Conservation (phyloP, 257 asterid genomes). For the Nicotiana attenuata region DNA sequence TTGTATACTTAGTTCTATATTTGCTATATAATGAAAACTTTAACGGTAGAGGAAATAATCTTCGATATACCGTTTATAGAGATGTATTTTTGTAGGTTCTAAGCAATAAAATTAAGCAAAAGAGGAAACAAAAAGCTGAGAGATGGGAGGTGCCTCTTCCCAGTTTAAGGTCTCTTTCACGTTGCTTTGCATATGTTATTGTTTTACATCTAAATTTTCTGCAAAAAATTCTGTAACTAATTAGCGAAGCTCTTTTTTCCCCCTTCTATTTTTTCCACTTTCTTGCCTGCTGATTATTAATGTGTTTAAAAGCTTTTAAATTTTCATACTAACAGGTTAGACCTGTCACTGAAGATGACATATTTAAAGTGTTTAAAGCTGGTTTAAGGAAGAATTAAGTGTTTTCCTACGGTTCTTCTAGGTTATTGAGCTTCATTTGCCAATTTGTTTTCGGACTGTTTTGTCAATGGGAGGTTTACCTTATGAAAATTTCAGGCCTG, state of each 20-base stretch:
- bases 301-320: background rate
- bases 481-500: background rate
- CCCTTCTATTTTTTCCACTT: too few species aligned
- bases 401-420: background rate
- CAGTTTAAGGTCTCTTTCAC: too few species aligned
- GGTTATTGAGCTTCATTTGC: background rate
- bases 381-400: background rate
- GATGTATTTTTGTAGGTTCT: background rate
- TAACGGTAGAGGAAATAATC: background rate
- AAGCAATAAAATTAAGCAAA: background rate
- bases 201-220: too few species aligned
- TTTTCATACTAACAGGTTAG: background rate
- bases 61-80: too few species aligned
- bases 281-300: background rate
- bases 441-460: background rate
- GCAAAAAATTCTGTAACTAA: too few species aligned
- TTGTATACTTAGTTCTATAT: too few species aligned
- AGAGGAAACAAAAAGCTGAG: background rate
- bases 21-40: background rate
- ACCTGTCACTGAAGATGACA: background rate
- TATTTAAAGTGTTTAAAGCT: background rate
- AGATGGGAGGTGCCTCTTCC: background rate
- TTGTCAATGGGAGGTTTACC: background rate
- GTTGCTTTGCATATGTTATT: too few species aligned
- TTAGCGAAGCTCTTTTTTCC: too few species aligned